Percentiles rank a stretch among this genome's conserved stretches.
phyloP scores from a whole-genome alignment of 1,284 basidiomycete species.

The Polyporus tsugae region DNA sequence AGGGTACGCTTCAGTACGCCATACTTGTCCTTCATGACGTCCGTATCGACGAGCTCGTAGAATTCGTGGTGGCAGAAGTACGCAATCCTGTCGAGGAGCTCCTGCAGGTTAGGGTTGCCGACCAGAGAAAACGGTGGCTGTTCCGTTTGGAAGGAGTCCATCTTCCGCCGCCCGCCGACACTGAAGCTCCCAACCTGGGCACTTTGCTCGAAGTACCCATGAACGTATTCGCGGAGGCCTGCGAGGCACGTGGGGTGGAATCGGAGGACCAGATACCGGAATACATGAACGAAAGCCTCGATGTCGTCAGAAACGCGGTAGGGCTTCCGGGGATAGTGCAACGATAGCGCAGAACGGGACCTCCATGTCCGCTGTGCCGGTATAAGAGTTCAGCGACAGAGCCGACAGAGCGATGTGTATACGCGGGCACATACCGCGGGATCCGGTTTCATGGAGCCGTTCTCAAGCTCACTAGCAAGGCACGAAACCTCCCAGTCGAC shows the following conservation, averaged over 20 bases:
- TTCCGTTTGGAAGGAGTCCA: neutral
- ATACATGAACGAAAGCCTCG: constrained; percentile 19
- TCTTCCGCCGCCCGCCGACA: neutral
- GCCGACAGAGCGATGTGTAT: neutral
- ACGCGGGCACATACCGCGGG: neutral
- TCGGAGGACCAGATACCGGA: constrained; percentile 3
- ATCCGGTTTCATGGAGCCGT: constrained; percentile 2
- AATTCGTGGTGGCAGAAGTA: neutral
- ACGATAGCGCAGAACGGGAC: constrained; percentile 14
- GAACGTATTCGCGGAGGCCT: neutral
- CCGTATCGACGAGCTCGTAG: neutral
- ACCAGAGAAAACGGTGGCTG: neutral
- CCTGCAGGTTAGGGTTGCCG: neutral
- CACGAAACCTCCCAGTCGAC: constrained; percentile 21
- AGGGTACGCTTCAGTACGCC: too few species aligned
- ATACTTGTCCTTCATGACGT: neutral
- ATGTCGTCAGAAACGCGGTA: constrained; percentile 19
- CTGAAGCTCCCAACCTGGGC: neutral
- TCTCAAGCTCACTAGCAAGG: neutral
- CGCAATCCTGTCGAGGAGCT: neutral
- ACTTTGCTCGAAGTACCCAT: neutral
- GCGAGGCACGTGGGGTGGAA: neutral
- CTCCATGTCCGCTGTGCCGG: constrained; percentile 22
- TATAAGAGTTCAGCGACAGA: accelerated
- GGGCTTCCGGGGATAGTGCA: constrained; percentile 1